Base-by-base conservation (phyloP, 2,329 filamentous ascomycete species). In the Cryphonectria naterciae region DNA sequence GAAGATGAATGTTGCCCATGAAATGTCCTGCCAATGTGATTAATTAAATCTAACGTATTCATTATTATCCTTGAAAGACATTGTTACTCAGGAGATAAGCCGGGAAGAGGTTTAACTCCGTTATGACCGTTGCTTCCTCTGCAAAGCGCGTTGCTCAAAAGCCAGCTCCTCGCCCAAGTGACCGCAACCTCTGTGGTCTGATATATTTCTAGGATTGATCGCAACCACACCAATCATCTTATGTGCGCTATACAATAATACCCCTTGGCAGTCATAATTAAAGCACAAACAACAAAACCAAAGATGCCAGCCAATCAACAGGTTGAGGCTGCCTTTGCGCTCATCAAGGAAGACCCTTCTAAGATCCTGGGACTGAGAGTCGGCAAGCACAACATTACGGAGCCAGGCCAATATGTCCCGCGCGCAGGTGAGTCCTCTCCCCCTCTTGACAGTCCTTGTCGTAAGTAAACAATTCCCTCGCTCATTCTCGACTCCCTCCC, bases 321-420 rank as follows among this genome's bases (percentile, higher is more conserved):
- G 28, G 56, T 72, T 41, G 41, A 72, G 62, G 64, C 54, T 22
- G 68, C 61, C 8, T 43, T 72, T 13, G 43, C 52, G 25, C 52
- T 70, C 10, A 37, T 72, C 68, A 58, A 68, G 46, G 46, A 64
- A 5, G 71, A 66, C 54, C 66, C 69, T 15, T 72, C 71, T 35
- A 70, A 66, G 52, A 39, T 70, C n/a, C 60, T 72, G 15, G 68
- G 71, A 28, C 25, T 72, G 46, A 68, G 60, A 15, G 41, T 72
- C 25, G 71, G 71, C 32, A 39, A 61, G 32, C 68, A 68, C 46
- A 49, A 28, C 25, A 58, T 64, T 32, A 58, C 46, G 13, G 66
- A 66, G 63, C 65, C 68, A 6, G 68, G 71, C 17, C 61, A 68
- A 39, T 68, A 70, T 46, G 63, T 72, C 62, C 52, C 71, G 10